These are phyloP conservation scores for Moricandia arvensis DNA, from an alignment of 345 rosid species.

Conservation along the genomic window DNA sequence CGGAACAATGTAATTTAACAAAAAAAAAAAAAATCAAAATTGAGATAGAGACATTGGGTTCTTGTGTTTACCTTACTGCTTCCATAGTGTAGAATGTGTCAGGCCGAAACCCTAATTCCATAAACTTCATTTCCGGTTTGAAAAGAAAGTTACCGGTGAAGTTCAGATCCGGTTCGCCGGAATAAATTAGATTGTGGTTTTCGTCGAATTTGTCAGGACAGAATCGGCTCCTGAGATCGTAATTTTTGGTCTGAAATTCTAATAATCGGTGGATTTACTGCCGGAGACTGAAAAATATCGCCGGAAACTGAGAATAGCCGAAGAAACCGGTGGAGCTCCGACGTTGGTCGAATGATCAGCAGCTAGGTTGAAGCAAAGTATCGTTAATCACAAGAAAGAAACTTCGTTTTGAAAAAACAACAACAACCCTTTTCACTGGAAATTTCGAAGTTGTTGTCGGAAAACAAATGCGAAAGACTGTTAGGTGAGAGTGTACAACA, in stretches of 20 bases:
- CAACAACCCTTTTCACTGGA: background rate
- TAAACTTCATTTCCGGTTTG: constrained; percentile 69
- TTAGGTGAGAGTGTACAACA: constrained; percentile 6
- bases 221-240: background rate
- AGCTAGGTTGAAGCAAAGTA: background rate
- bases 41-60: background rate
- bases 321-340: background rate
- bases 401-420: background rate
- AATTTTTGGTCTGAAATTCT: background rate
- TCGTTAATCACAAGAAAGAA: background rate
- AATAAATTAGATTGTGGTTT: background rate
- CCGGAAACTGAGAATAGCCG: background rate
- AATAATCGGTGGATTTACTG: background rate
- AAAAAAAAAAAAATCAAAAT: background rate
- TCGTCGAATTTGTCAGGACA: background rate
- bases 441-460: background rate
- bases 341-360: background rate
- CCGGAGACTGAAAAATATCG: constrained; percentile 1
- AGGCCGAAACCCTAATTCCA: constrained; percentile 92
- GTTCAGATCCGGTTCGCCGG: constrained; percentile 17
- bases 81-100: constrained; percentile 84
- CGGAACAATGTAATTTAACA: background rate
- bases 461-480: background rate
- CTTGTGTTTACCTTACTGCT: constrained; percentile 62
- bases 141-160: background rate